Evolutionary conservation across 1,284 basidiomycete genomes (phyloP), one percentile per base, ranked within the genome.

Genomic region (Laetiporus sulphureus): DNA sequence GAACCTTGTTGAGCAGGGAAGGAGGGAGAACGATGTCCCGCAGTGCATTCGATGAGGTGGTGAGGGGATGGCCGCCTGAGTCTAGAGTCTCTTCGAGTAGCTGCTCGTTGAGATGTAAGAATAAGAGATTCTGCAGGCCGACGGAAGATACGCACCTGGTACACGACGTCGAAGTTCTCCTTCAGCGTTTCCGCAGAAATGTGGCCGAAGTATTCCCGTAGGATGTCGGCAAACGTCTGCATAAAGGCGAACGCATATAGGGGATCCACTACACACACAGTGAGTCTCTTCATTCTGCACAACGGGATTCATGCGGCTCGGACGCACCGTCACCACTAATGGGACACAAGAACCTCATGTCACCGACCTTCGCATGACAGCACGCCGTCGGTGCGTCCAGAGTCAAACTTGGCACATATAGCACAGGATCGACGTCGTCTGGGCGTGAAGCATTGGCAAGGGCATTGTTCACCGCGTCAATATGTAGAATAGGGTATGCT

Each of bases 101-200:
- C 88, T 96, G 56, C 10, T n/a, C n/a, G n/a, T n/a, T n/a, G n/a
- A n/a, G n/a, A n/a, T 18, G 13, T 4, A 3, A 16, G 1, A 20
- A 32, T 32, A 13, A 19, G 21, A 32, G 8, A 24, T 7, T 3
- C 21, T n/a, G n/a, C n/a, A n/a, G n/a, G n/a, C n/a, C n/a, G n/a
- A n/a, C n/a, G n/a, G n/a, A n/a, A n/a, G n/a, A n/a, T 2, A 22
- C 22, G 18, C 15, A 86, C 89, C 72, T 94, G 91, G 61, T 97
- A 96, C 8, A 97, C 91, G 32, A 92, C 81, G 58, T 97, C 94
- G 65, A 97, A 96, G 63, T 96, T 92, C 50, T 97, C 92, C 55
- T 84, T 89, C 53, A 97, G 67, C 1, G 80, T 85, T 5, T 81
- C 77, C 16, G 79, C 75, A 8, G 79, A 79, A 15, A 83, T 64